Conservation (phyloP, 148 eudicot species). For the Drosera capensis region DNA sequence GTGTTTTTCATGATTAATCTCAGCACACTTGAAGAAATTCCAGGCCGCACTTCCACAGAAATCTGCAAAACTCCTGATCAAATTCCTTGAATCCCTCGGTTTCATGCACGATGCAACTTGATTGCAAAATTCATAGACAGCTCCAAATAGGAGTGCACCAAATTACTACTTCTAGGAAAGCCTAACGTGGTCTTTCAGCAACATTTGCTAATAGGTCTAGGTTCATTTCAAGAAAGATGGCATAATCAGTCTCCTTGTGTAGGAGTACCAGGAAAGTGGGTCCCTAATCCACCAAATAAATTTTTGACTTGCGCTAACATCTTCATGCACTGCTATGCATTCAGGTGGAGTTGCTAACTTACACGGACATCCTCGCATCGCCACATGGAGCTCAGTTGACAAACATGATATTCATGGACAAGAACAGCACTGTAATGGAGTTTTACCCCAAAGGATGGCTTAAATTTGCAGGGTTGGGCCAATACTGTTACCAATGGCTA, state of each 20-base stretch:
- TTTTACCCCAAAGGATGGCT: conserved; percentile 44
- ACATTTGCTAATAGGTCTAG: too few relatives aligned
- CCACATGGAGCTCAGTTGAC: conserved; percentile 33
- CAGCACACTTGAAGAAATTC: too few relatives aligned
- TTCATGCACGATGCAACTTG: too few relatives aligned
- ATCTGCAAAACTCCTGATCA: too few relatives aligned
- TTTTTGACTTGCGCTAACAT: background rate
- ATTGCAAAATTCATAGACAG: too few relatives aligned
- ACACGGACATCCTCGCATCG: conserved; percentile 24
- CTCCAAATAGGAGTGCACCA: too few relatives aligned
- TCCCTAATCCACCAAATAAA: background rate
- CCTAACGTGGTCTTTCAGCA: too few relatives aligned
- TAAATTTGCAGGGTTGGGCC: conserved; percentile 22
- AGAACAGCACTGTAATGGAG: conserved; percentile 32
- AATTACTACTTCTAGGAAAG: too few relatives aligned
- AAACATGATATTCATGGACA: conserved; percentile 41
- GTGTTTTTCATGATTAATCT: too few relatives aligned
- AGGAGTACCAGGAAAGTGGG: background rate
- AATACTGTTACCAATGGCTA: conserved; percentile 29
- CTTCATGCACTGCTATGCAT: background rate
- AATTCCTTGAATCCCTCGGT: too few relatives aligned
- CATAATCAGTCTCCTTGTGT: background rate
- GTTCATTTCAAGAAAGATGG: too few relatives aligned
- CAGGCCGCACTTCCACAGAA: too few relatives aligned
- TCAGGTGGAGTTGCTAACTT: conserved; percentile 32